Percentiles rank a stretch among this genome's conserved stretches.
Evolutionary conservation across 2,329 filamentous ascomycete genomes (phyloP).

Genomic region (Colletotrichum brevisporum): DNA sequence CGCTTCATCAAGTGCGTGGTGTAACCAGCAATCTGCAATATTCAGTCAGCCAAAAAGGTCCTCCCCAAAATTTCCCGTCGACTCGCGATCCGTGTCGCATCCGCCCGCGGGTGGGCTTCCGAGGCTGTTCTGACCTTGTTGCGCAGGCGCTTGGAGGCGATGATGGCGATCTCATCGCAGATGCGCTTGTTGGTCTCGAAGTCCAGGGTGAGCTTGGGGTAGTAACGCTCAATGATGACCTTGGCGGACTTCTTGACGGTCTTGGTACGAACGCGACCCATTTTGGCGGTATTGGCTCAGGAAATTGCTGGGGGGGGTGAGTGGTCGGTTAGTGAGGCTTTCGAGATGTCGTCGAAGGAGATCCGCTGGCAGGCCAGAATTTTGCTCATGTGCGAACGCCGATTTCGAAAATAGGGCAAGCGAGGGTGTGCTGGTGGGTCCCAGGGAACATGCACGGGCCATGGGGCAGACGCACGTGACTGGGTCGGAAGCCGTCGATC

Average conservation of each 20-base stretch:
- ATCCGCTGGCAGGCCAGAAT: slow-evolving; percentile 1
- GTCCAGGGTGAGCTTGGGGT: slow-evolving; percentile 97
- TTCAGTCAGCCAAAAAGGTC: slow-evolving; percentile 22
- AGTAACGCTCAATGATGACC: slow-evolving; percentile 99
- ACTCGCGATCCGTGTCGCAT: neutral
- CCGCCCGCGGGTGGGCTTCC: neutral
- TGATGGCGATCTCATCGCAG: slow-evolving; percentile 99
- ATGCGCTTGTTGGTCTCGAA: slow-evolving; percentile 99
- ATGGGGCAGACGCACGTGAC: slow-evolving; percentile 17
- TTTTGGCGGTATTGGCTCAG: slow-evolving; percentile 69
- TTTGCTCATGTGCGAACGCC: slow-evolving; percentile 12
- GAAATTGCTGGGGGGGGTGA: slow-evolving; percentile 48
- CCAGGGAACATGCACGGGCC: slow-evolving; percentile 5
- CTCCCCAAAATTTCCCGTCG: neutral
- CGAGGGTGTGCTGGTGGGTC: neutral
- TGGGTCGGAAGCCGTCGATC: neutral
- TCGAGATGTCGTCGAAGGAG: slow-evolving; percentile 57
- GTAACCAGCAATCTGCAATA: slow-evolving; percentile 90
- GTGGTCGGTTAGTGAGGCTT: slow-evolving; percentile 61
- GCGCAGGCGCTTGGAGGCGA: slow-evolving; percentile 97
- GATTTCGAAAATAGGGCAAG: slow-evolving; percentile 29
- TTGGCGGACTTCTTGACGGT: slow-evolving; percentile 88
- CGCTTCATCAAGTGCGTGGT: slow-evolving; percentile 99
- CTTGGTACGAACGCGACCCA: slow-evolving; percentile 80
- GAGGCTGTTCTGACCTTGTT: slow-evolving; percentile 83